Percentiles rank a stretch among this genome's conserved stretches.
Conservation (phyloP, 106 monocot species). For the Narthecium ossifragum region DNA sequence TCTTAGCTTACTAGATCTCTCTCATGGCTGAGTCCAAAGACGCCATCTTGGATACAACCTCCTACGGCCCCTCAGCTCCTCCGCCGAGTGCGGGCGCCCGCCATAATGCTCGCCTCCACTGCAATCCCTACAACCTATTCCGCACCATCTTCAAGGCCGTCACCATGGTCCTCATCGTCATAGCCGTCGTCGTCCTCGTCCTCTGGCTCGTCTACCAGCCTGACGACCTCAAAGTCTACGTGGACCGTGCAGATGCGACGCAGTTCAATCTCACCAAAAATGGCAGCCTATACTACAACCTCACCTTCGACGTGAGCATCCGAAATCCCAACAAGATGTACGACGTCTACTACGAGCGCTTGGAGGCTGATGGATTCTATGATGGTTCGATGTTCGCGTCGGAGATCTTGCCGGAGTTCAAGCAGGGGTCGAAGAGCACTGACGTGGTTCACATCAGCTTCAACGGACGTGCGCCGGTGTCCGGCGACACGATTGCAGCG, state of each 20-base stretch:
- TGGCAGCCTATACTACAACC: constrained; percentile 17
- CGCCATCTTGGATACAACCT: background rate
- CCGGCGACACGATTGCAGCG: background rate
- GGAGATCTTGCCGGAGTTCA: constrained; percentile 1
- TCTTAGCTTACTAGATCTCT: background rate
- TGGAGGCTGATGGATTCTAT: constrained; percentile 5
- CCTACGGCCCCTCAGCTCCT: background rate
- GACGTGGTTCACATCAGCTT: background rate
- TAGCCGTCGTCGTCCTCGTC: constrained; percentile 18
- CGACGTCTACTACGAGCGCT: constrained; percentile 12
- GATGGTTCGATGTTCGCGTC: background rate
- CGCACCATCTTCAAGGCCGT: constrained; percentile 10
- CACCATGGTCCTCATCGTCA: constrained; percentile 7
- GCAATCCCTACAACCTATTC: background rate
- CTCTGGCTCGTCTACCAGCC: constrained; percentile 29
- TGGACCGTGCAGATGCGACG: constrained; percentile 14
- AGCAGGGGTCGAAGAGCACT: constrained; percentile 25
- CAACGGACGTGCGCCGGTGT: constrained; percentile 1
- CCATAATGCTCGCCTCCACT: background rate
- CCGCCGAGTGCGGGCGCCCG: background rate
- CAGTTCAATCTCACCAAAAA: constrained; percentile 24
- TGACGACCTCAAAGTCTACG: constrained; percentile 19
- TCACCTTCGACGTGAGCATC: constrained; percentile 19
- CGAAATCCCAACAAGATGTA: constrained; percentile 19
- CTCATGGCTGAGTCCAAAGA: background rate